Percentiles rank a stretch among this genome's conserved stretches.
phyloP scores from a whole-genome alignment of 805 yeast species.

The Kodamaea jinghongensis region DNA sequence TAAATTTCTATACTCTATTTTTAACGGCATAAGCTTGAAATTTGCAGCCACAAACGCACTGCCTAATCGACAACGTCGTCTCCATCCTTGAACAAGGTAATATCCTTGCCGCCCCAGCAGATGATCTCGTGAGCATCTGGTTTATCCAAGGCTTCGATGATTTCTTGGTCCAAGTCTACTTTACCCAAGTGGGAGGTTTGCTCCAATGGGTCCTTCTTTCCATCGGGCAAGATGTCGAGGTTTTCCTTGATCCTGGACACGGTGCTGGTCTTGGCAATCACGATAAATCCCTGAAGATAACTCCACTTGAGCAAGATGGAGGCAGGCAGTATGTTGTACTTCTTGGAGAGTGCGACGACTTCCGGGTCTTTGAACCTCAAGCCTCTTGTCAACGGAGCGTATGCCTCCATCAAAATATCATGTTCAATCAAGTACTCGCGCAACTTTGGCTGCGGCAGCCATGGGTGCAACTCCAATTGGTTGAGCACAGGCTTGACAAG shows the following conservation, averaged over 20 bases:
- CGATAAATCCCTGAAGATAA: constrained; percentile 54
- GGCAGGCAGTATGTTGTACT: constrained; percentile 50
- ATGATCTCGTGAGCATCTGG: constrained; percentile 34
- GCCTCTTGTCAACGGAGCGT: constrained; percentile 75
- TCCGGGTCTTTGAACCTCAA: constrained; percentile 53
- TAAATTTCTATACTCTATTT: too few species aligned
- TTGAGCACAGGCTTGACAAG: constrained; percentile 58
- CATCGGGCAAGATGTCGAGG: constrained; percentile 47
- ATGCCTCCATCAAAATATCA: constrained; percentile 67
- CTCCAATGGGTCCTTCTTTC: constrained; percentile 23
- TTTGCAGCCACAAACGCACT: too few species aligned
- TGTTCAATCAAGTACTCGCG: constrained; percentile 56
- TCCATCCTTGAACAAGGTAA: constrained; percentile 19
- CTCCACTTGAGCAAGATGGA: constrained; percentile 75
- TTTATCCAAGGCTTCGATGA: constrained; percentile 33
- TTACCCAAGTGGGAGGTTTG: constrained; percentile 30
- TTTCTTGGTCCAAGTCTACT: constrained; percentile 38
- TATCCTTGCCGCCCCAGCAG: constrained; percentile 33
- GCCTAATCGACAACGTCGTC: too few species aligned
- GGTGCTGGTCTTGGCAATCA: constrained; percentile 47
- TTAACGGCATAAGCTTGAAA: too few species aligned
- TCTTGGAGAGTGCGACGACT: constrained; percentile 47
- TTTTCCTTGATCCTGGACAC: constrained; percentile 52
- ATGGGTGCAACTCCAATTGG: constrained; percentile 82
- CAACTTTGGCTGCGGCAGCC: constrained; percentile 68